Percentiles rank a stretch among this genome's conserved stretches.
Conservation (phyloP, 2,329 filamentous ascomycete genomes). For the Penicillium italicum region DNA sequence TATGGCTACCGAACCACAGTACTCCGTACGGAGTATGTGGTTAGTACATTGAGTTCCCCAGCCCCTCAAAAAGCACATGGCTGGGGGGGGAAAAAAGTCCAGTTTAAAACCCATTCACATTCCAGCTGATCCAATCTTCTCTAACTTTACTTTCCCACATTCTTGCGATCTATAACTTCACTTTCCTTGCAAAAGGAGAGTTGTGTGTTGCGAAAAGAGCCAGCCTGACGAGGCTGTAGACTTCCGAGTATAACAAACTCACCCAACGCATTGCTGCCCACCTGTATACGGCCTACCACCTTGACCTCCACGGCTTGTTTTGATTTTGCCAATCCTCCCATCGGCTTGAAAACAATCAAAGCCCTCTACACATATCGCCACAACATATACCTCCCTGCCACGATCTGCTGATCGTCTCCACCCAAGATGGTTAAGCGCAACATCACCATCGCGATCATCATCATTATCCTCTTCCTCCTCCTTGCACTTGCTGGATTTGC, state of each 20-base stretch:
- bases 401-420: neutral
- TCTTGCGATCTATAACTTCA: constrained; percentile 1
- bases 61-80: constrained; percentile 24
- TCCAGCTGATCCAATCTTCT: constrained; percentile 5
- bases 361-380: neutral
- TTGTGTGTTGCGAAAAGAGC: neutral
- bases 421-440: constrained; percentile 44
- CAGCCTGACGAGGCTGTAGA: constrained; percentile 3
- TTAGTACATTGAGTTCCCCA: constrained; percentile 10
- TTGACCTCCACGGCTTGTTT: neutral
- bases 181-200: neutral
- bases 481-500: constrained; percentile 42
- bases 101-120: constrained; percentile 15
- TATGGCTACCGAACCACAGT: neutral
- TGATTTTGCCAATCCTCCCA: neutral
- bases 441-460: constrained; percentile 49
- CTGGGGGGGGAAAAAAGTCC: constrained; percentile 15
- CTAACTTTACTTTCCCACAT: constrained; percentile 1
- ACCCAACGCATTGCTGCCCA: constrained; percentile 4
- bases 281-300: neutral
- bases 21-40: neutral
- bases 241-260: constrained; percentile 7
- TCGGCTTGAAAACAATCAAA: neutral
- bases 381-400: neutral
- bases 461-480: constrained; percentile 48